Evolutionary conservation across 2,329 filamentous ascomycete species (phyloP), one percentile per base, ranked within the genome.

Genomic region (Exophiala lecanii-corni): DNA sequence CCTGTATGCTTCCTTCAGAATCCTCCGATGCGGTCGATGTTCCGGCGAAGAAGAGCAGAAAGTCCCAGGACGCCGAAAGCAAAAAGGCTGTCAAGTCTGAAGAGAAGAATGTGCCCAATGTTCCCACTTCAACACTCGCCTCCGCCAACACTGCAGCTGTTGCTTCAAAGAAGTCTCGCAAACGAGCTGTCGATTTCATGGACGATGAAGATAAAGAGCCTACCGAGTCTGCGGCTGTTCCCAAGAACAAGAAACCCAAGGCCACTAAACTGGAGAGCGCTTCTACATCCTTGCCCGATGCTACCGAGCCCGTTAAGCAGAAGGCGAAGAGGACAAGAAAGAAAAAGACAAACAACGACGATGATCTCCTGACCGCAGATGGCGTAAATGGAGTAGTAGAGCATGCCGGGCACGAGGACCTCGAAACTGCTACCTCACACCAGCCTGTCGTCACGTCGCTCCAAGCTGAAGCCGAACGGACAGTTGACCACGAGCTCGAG

Each of bases 1-100:
- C 25, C 10, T 26, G 12, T 26, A 12, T 26, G 7, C 23, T 17
- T 16, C 16, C 36, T 13, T 17, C 28, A 50, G 49, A 45, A 20
- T 44, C 50, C 16, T 38, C 38, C 15, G 46, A 32, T 18, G 32
- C 47, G 7, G 32, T 19, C 5, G 47, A 50, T 33, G 33, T 48
- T 17, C 75, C 76, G 59, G 78, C 79, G 18, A 84, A 83, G 59
- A 70, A 69, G 53, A 62, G 59, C 50, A 60, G 62, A 30, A 55
- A 53, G 38, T 54, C 56, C 43, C 66, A 65, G 50, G 26, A 51
- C 30, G 39, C 58, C 31, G 55, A 62, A 26, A 54, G 59, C 20
- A 36, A 59, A 46, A 65, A 67, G 46, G 62, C 59, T 52, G 55
- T 57, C 28, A 59, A 62, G 39, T 15, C 55, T 12, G 52, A 54